phyloP scores from a whole-genome alignment of 805 yeast species.

The Nakazawaea peltata region DNA sequence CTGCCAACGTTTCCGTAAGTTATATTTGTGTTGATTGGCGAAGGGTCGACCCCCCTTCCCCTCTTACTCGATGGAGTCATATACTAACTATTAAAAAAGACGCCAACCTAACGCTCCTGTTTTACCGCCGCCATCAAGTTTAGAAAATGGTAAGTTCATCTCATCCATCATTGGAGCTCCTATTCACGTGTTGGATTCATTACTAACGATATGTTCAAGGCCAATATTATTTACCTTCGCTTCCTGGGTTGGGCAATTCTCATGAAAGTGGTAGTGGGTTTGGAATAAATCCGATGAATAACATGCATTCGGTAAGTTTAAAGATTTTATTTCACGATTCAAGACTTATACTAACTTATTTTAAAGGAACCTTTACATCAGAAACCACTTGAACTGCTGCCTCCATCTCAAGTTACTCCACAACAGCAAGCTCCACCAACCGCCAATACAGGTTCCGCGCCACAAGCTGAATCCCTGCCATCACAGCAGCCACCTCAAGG shows the following conservation, averaged over 20 bases:
- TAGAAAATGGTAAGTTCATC: constrained; percentile 39
- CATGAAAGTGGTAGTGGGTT: constrained; percentile 36
- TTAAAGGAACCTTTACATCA: too few species aligned
- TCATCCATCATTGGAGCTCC: not conserved
- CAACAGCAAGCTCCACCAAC: too few species aligned
- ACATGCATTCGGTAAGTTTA: too few species aligned
- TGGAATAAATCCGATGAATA: constrained; percentile 39
- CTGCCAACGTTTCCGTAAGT: constrained; percentile 22
- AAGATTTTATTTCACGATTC: too few species aligned
- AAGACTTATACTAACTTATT: too few species aligned
- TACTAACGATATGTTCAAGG: constrained; percentile 3
- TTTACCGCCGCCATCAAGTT: constrained; percentile 46
- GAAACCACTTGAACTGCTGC: too few species aligned
- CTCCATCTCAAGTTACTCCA: too few species aligned
- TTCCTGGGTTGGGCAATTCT: constrained; percentile 40
- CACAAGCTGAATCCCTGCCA: not conserved
- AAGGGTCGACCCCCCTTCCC: too few species aligned
- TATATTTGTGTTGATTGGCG: too few species aligned
- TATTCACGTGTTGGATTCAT: not conserved
- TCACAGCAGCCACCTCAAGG: constrained; percentile 16
- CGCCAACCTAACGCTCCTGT: constrained; percentile 45
- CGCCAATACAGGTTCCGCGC: too few species aligned
- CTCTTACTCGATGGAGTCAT: too few species aligned
- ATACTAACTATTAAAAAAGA: too few species aligned
- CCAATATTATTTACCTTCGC: constrained; percentile 38